phyloP scores from a whole-genome alignment of 139 green algal species.

The Picochlorum sp. region DNA sequence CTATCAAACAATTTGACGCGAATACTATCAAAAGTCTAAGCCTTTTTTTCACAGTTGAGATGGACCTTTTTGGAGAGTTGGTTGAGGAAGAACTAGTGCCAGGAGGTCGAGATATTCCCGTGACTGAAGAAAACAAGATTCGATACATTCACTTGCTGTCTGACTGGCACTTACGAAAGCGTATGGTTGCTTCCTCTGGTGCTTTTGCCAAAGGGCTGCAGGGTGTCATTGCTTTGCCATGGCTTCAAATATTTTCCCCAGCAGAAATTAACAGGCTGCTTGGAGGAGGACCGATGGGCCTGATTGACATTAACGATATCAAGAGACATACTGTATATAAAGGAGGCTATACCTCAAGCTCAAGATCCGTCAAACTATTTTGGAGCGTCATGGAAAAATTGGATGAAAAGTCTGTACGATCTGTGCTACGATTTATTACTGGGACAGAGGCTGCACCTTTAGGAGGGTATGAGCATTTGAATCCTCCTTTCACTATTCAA shows the following conservation, averaged over 20 bases:
- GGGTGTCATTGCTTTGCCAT: constrained; percentile 29
- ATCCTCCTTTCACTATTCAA: constrained; percentile 76
- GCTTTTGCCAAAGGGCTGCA: constrained; percentile 58
- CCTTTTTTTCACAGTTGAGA: constrained; percentile 65
- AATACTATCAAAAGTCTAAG: constrained; percentile 52
- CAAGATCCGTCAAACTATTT: constrained; percentile 62
- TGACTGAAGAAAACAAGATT: constrained; percentile 56
- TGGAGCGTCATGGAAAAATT: constrained; percentile 66
- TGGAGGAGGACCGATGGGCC: constrained; percentile 33
- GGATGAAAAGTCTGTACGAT: constrained; percentile 24
- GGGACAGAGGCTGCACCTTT: constrained; percentile 69
- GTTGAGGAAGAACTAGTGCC: constrained; percentile 56
- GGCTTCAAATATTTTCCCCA: constrained; percentile 72
- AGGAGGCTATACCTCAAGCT: constrained; percentile 45
- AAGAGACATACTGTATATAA: constrained; percentile 35
- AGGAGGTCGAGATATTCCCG: constrained; percentile 33
- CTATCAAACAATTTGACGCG: constrained; percentile 36
- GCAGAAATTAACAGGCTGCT: constrained; percentile 75
- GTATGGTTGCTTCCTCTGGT: constrained; percentile 38
- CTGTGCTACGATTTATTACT: constrained; percentile 83
- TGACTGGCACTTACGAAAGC: constrained; percentile 66
- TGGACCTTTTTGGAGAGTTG: constrained; percentile 43
- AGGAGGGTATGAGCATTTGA: constrained; percentile 79
- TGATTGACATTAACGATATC: constrained; percentile 72
- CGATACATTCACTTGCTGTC: constrained; percentile 75